Evolutionary conservation across 148 eudicot genomes (phyloP).

Genomic region (Cornus controversa): DNA sequence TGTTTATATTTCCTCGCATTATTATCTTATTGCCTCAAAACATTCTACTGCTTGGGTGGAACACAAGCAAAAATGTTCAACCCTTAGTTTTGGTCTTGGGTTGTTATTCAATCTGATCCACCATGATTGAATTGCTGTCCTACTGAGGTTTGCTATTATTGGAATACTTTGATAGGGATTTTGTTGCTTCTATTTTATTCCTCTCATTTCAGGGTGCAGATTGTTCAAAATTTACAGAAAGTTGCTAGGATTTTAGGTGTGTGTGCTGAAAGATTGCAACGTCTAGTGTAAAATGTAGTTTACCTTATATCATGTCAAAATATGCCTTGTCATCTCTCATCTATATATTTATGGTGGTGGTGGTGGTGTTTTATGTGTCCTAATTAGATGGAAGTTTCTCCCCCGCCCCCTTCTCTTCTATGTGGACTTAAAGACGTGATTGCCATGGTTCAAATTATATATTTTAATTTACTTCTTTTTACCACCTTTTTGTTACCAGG

Average conservation of each 20-base stretch:
- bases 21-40: no score
- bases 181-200: neutral
- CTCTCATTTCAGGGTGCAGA: neutral
- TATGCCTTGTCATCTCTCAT: no score
- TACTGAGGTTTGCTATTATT: neutral
- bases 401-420: neutral
- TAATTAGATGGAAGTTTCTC: no score
- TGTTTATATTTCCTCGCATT: no score
- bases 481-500: conserved; percentile 8
- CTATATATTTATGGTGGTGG: no score
- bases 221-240: neutral
- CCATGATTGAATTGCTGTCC: neutral
- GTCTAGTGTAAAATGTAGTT: neutral
- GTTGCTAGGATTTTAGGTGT: neutral
- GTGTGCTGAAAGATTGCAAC: neutral
- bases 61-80: neutral
- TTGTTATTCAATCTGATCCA: neutral
- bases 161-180: neutral
- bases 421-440: neutral
- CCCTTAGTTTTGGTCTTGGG: neutral
- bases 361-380: no score
- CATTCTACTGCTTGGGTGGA: neutral
- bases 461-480: neutral
- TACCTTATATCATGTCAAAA: neutral
- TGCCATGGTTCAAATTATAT: neutral